A percentile compares a stretch with the other conserved stretches of the same genome.
Evolutionary conservation across 129 eudicot genomes (phyloP).

Genomic region (Ambrosia trifida): DNA sequence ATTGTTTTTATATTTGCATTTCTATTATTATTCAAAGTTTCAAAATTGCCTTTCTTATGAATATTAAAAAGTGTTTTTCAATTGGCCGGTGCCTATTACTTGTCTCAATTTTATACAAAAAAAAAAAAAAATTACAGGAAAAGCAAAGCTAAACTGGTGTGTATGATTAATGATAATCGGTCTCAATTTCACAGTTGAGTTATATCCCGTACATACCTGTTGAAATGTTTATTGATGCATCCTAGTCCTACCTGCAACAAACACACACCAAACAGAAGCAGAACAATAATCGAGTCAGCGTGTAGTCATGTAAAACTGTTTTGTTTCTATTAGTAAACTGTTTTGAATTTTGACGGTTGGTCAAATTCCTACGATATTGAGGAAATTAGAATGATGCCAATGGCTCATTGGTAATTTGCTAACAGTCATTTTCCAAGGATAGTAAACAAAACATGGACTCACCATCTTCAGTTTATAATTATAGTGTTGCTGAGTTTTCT

Average conservation of each 20-base stretch:
- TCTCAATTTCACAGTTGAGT: conserved; percentile 22
- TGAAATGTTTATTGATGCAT: conserved; percentile 16
- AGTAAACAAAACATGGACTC: conserved; percentile 20
- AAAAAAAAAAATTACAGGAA: too few relatives aligned
- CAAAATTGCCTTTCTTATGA: too few relatives aligned
- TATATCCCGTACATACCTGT: conserved; percentile 7
- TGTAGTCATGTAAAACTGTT: neutral
- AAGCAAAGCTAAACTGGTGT: too few relatives aligned
- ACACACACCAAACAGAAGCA: neutral
- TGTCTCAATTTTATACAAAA: too few relatives aligned
- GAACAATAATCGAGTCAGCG: neutral
- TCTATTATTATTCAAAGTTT: too few relatives aligned
- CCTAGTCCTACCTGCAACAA: conserved; percentile 32
- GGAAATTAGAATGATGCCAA: neutral
- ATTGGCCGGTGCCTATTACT: too few relatives aligned
- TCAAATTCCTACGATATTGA: conserved; percentile 10
- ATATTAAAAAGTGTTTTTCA: too few relatives aligned
- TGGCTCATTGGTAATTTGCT: conserved; percentile 5
- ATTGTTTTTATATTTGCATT: too few relatives aligned
- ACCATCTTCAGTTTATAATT: conserved; percentile 64
- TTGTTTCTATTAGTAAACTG: neutral
- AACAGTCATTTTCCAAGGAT: neutral
- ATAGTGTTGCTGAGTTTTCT: conserved; percentile 64
- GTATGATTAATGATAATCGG: neutral
- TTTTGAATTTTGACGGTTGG: neutral